Evolutionary conservation across 2,329 filamentous ascomycete species (phyloP).

Genomic region (Epichloe glyceriae): DNA sequence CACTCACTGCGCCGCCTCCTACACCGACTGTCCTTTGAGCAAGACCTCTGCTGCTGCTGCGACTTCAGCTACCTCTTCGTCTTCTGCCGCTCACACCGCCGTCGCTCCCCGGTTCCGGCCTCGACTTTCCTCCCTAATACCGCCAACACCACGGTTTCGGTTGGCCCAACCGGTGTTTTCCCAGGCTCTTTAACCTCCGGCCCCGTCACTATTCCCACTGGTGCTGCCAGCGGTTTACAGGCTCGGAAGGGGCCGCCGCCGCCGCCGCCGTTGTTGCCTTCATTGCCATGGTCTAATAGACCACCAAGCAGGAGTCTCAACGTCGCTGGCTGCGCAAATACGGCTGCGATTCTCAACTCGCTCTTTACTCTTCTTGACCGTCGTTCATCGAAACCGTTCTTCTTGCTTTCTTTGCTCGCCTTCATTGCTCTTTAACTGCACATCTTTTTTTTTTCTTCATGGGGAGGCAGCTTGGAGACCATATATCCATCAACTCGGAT

Average conservation of each 20-base stretch:
- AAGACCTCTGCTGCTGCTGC: constrained; percentile 12
- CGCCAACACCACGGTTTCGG: constrained; percentile 13
- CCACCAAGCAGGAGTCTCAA: not conserved
- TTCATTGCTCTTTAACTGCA: not conserved
- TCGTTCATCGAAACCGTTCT: not conserved
- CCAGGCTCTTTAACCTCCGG: constrained; percentile 10
- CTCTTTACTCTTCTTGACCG: not conserved
- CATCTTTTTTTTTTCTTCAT: not conserved
- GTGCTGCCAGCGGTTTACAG: constrained; percentile 23
- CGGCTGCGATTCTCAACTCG: not conserved
- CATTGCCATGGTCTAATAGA: constrained; percentile 24
- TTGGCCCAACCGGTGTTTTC: constrained; percentile 10
- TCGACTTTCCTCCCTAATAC: not conserved
- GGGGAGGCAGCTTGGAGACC: not conserved
- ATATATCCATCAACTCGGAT: not conserved
- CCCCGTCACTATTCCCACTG: constrained; percentile 13
- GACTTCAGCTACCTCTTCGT: constrained; percentile 11
- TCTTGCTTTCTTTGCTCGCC: not conserved
- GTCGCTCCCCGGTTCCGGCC: constrained; percentile 1
- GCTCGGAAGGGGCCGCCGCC: constrained; percentile 27
- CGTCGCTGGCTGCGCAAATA: not conserved
- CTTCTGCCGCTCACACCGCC: constrained; percentile 11
- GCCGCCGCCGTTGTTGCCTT: constrained; percentile 24
- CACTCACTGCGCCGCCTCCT: constrained; percentile 32
- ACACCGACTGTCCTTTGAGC: constrained; percentile 28